Evolutionary conservation across 345 rosid genomes (phyloP).

Genomic region (Erysimum cheiranthoides): DNA sequence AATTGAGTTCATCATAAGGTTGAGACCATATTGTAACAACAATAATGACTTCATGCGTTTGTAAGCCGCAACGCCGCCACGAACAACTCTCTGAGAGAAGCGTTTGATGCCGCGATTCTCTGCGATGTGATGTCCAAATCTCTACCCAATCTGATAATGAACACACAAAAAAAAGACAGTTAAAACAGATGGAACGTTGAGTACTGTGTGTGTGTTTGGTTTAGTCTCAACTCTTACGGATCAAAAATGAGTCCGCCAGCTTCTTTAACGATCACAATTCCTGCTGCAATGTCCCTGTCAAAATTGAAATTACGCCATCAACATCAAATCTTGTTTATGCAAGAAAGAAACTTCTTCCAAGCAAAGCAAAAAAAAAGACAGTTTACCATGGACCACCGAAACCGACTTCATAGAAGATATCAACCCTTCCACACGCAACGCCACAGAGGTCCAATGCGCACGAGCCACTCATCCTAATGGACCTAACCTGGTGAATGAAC

Average conservation of each 20-base stretch:
- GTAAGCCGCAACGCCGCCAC: constrained; percentile 61
- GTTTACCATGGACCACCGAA: constrained; percentile 93
- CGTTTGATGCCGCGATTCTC: constrained; percentile 90
- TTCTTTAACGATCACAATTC: constrained; percentile 80
- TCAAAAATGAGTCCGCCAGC: constrained; percentile 94
- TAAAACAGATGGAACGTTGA: background rate
- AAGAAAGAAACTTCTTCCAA: background rate
- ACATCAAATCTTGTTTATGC: background rate
- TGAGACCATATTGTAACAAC: constrained; percentile 13
- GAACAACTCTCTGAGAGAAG: constrained; percentile 71
- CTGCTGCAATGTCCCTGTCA: constrained; percentile 94
- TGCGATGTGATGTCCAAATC: constrained; percentile 82
- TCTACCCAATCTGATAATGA: constrained; percentile 78
- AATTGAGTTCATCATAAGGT: constrained; percentile 18
- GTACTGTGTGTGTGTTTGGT: constrained; percentile 1
- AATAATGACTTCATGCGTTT: constrained; percentile 23
- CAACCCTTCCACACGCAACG: constrained; percentile 88
- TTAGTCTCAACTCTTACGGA: constrained; percentile 67
- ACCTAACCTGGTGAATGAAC: constrained; percentile 69
- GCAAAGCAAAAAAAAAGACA: constrained; percentile 15
- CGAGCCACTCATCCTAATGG: constrained; percentile 90
- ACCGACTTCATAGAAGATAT: constrained; percentile 80
- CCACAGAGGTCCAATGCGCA: constrained; percentile 96
- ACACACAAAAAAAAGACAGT: background rate
- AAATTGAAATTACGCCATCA: constrained; percentile 5